phyloP scores from a whole-genome alignment of 2,329 filamentous ascomycete genomes.

The Aspergillus latus region DNA sequence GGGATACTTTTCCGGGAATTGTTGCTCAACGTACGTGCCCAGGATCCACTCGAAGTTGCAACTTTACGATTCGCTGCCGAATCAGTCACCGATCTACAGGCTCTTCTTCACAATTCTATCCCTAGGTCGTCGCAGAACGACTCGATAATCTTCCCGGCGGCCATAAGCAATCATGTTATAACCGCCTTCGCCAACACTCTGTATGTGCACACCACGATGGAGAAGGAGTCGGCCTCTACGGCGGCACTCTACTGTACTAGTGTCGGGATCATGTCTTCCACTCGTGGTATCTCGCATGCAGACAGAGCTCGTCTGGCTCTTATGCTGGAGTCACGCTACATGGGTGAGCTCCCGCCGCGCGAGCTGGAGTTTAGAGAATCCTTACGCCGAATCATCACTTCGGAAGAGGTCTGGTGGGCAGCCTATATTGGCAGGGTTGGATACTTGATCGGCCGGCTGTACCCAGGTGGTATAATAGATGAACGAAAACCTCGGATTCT shows the following conservation, averaged over 20 bases:
- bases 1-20: no score
- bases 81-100: no score
- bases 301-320: conserved; percentile 37
- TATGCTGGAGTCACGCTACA: conserved; percentile 36
- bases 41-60: no score
- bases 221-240: conserved; percentile 35
- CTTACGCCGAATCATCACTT: conserved; percentile 29
- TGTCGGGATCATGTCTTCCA: conserved; percentile 33
- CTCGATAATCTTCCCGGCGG: not conserved
- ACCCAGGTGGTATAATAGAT: conserved; percentile 34
- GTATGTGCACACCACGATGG: conserved; percentile 32
- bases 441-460: conserved; percentile 29
- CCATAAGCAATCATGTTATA: conserved; percentile 28
- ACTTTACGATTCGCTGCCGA: no score
- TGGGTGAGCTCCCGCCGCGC: conserved; percentile 35
- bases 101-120: no score
- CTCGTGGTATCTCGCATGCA: conserved; percentile 35
- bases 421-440: conserved; percentile 35
- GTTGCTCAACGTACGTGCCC: no score
- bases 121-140: no score
- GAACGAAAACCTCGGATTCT: conserved; percentile 14
- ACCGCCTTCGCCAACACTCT: conserved; percentile 35
- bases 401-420: conserved; percentile 39
- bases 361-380: conserved; percentile 30
- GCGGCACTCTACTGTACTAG: conserved; percentile 34